Conservation (phyloP, 179 eudicot genomes). For the Vitellaria paradoxa region DNA sequence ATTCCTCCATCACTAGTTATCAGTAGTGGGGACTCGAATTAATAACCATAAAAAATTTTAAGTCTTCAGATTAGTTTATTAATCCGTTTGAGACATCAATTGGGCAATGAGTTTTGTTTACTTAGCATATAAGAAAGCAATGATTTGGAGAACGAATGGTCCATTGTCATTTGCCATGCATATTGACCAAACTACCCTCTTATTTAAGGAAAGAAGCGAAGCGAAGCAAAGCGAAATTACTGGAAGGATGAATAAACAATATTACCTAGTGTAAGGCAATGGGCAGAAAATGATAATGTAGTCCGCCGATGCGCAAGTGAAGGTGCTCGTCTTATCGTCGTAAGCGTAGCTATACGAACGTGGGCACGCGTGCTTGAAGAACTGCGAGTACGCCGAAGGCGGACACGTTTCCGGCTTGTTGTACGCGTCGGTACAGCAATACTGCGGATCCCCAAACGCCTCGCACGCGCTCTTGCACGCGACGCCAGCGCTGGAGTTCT, state of each 20-base stretch:
- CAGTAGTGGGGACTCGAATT: no score
- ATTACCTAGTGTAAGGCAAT: conserved; percentile 78
- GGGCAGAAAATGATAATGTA: conserved; percentile 84
- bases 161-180: no score
- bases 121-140: no score
- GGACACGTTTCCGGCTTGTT: conserved; percentile 79
- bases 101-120: no score
- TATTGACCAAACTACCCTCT: no score
- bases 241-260: not conserved
- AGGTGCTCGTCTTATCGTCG: conserved; percentile 92
- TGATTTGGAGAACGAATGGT: no score
- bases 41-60: no score
- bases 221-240: not conserved
- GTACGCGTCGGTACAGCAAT: conserved; percentile 72
- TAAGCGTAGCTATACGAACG: conserved; percentile 92
- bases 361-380: conserved; percentile 79
- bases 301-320: conserved; percentile 75
- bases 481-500: conserved; percentile 39
- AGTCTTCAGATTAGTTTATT: no score
- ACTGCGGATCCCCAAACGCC: conserved; percentile 84
- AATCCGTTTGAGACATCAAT: no score
- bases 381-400: conserved; percentile 64
- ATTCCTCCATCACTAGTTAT: no score
- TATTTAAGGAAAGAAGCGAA: not conserved
- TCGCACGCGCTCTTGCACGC: conserved; percentile 98